Conservation (phyloP, 1,139 yeast genomes). For the Yarrowia galli region DNA sequence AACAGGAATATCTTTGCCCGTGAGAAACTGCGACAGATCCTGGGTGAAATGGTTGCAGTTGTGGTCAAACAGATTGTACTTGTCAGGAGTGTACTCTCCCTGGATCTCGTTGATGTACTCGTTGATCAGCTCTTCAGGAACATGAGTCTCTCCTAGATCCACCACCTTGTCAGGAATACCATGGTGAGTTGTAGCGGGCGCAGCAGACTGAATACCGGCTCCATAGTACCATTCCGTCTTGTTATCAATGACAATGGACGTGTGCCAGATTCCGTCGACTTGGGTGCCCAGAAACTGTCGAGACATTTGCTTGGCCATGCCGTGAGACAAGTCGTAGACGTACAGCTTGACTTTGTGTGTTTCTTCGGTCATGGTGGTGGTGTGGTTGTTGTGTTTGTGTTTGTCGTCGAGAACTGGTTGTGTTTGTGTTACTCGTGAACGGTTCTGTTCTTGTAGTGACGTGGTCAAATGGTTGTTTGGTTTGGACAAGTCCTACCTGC, state of each 20-base stretch:
- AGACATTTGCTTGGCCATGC: conserved; percentile 52
- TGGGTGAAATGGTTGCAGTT: conserved; percentile 76
- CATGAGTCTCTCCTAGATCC: conserved; percentile 62
- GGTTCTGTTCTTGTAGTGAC: too few relatives aligned
- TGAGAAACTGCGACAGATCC: conserved; percentile 64
- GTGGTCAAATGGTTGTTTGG: too few relatives aligned
- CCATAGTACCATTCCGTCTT: conserved; percentile 66
- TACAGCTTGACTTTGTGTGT: conserved; percentile 59
- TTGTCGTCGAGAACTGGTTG: background rate
- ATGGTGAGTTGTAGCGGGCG: conserved; percentile 65
- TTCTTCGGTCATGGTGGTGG: conserved; percentile 16
- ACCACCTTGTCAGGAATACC: conserved; percentile 64
- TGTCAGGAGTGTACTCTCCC: conserved; percentile 57
- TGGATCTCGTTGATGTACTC: conserved; percentile 63
- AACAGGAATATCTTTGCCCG: conserved; percentile 60
- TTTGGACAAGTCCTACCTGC: too few relatives aligned
- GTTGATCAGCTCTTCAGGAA: conserved; percentile 60
- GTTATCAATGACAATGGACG: conserved; percentile 62
- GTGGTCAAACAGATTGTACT: conserved; percentile 67
- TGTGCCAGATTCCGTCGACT: conserved; percentile 73
- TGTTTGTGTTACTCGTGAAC: too few relatives aligned
- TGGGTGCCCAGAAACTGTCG: conserved; percentile 50
- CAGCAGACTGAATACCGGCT: conserved; percentile 60
- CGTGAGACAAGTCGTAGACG: conserved; percentile 68
- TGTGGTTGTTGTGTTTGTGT: background rate